A percentile compares a stretch with the other conserved stretches of the same genome.
Conservation (phyloP, 2,329 filamentous ascomycete genomes). For the Onygenales sp. region DNA sequence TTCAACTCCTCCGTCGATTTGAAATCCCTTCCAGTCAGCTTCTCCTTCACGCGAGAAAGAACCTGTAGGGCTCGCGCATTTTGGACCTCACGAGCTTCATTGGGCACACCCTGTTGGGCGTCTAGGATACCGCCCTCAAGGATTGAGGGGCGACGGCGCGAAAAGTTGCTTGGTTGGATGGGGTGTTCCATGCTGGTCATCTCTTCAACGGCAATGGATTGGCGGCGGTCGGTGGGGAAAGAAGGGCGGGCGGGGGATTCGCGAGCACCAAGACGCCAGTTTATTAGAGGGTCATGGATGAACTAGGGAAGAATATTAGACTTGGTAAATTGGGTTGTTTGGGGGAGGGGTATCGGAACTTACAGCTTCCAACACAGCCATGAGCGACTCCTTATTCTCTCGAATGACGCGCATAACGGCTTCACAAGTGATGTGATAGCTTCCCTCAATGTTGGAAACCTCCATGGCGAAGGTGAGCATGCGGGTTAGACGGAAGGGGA, state of each 20-base stretch:
- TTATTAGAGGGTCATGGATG: slow-evolving; percentile 97
- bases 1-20: slow-evolving; percentile 75
- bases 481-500: slow-evolving; percentile 92
- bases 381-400: slow-evolving; percentile 95
- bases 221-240: slow-evolving; percentile 52
- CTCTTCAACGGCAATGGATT: slow-evolving; percentile 46
- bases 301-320: slow-evolving; percentile 49
- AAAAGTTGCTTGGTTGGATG: slow-evolving; percentile 54
- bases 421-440: slow-evolving; percentile 95
- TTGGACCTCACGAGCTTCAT: slow-evolving; percentile 61
- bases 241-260: slow-evolving; percentile 52
- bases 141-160: slow-evolving; percentile 60
- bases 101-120: slow-evolving; percentile 29
- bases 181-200: slow-evolving; percentile 37
- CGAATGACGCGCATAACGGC: slow-evolving; percentile 95
- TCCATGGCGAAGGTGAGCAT: slow-evolving; percentile 99
- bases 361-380: slow-evolving; percentile 96
- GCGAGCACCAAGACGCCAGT: slow-evolving; percentile 71
- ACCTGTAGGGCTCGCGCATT: slow-evolving; percentile 91
- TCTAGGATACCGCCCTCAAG: slow-evolving; percentile 47
- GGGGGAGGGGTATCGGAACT: slow-evolving; percentile 34
- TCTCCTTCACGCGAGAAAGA: slow-evolving; percentile 83
- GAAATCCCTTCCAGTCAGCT: slow-evolving; percentile 89
- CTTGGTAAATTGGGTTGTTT: slow-evolving; percentile 12
- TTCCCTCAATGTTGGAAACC: slow-evolving; percentile 98